Evolutionary conservation across 106 monocot species (phyloP), one percentile per base, ranked within the genome.

Genomic region (Dioscorea zingiberensis): DNA sequence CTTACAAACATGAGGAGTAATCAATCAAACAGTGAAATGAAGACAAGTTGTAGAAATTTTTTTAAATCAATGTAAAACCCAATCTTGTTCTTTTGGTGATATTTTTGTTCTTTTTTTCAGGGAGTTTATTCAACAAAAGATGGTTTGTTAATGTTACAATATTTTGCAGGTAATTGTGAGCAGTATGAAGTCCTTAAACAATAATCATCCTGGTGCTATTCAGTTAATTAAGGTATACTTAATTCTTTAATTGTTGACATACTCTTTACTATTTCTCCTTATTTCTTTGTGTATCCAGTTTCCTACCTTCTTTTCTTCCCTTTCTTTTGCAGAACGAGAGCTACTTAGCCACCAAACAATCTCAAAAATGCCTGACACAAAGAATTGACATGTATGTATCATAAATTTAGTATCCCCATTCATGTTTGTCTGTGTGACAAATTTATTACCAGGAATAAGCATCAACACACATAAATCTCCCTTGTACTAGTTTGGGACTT

Each of bases 161-260:
- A 17, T 4, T 23, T 68, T 72, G 65, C 74, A 87, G 83, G 67
- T 71, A 44, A 67, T 83, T 66, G 59, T 54, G 64, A 76, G 69
- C 66, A 26, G 28, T 55, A 69, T 79, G 45, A 84, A 77, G 58
- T 75, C 77, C 44, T 26, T 59, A 49, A 70, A 59, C 44, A 58
- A 48, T 55, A 76, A 51, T 25, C 55, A 61, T 51, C 13, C 56
- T 61, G 59, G 29, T 54, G 25, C 38, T 62, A 55, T 62, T 12
- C 76, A 53, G 59, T 56, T 76, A 55, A 29, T 63, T 13, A 65
- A 60, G 78, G 83, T 87, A 64, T 25, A 48, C 69, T 26, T 74
- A 6, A 38, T 6, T 38, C 10, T 38, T 38, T 8, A 10, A 38
- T 38, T 38, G 38, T 6, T 38, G n/a, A n/a, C n/a, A n/a, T n/a